Conservation (phyloP, 106 monocot species). For the Dactylorhiza incarnata region DNA sequence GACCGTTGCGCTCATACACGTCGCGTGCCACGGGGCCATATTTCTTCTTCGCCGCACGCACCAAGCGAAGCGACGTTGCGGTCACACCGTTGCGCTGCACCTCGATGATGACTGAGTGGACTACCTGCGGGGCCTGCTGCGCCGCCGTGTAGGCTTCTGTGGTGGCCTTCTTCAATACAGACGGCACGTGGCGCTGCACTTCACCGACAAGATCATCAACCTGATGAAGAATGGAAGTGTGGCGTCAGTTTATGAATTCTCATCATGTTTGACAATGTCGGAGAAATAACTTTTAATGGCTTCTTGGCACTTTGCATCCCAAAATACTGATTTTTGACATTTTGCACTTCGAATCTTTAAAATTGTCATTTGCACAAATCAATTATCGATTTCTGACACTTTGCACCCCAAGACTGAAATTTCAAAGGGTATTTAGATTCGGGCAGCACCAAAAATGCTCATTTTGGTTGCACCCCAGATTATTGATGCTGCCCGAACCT, state of each 20-base stretch:
- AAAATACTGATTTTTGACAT: not conserved
- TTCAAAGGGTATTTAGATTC: too few relatives aligned
- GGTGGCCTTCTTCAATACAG: constrained; percentile 24
- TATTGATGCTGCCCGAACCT: too few relatives aligned
- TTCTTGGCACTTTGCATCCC: not conserved
- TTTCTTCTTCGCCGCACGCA: constrained; percentile 11
- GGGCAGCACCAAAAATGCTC: too few relatives aligned
- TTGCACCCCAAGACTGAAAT: too few relatives aligned
- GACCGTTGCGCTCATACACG: constrained; percentile 26
- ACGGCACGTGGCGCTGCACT: constrained; percentile 34
- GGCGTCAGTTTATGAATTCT: too few relatives aligned
- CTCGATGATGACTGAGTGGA: constrained; percentile 22
- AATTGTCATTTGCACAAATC: too few relatives aligned
- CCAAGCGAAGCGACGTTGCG: constrained; percentile 8
- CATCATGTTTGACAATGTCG: not conserved
- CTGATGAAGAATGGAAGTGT: constrained; percentile 12
- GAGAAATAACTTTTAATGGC: not conserved
- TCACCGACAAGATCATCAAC: constrained; percentile 25
- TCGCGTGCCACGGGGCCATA: constrained; percentile 20
- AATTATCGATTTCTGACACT: too few relatives aligned
- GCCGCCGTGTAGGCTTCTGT: constrained; percentile 21
- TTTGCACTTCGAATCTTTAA: not conserved
- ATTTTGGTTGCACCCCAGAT: too few relatives aligned
- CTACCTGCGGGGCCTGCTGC: constrained; percentile 19
- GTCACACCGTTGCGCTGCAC: constrained; percentile 28